These are phyloP conservation scores for Eucalyptus marginata DNA, from an alignment of 345 rosid species.

Conservation along the genomic window DNA sequence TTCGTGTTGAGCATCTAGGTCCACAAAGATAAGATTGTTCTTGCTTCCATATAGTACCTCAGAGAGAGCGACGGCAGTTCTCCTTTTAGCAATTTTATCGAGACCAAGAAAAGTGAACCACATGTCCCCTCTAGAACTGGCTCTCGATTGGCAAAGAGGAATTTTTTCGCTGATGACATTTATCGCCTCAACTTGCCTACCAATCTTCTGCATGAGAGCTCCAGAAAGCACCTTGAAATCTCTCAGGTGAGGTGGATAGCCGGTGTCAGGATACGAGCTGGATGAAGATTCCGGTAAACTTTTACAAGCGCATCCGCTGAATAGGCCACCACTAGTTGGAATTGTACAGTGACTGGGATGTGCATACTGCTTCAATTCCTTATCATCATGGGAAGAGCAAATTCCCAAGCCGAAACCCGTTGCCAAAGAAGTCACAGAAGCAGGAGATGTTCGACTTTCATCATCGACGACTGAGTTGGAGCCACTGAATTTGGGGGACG, in stretches of 20 bases:
- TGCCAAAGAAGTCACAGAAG: slow-evolving; percentile 35
- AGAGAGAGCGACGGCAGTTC: slow-evolving; percentile 46
- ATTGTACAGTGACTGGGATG: slow-evolving; percentile 4
- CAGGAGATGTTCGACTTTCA: slow-evolving; percentile 26
- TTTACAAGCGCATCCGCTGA: neutral
- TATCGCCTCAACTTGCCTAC: slow-evolving; percentile 62
- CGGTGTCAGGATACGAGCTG: slow-evolving; percentile 17
- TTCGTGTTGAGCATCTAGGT: slow-evolving; percentile 27
- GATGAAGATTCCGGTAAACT: slow-evolving; percentile 20
- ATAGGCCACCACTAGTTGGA: slow-evolving; percentile 3
- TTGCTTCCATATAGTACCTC: slow-evolving; percentile 37
- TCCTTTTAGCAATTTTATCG: slow-evolving; percentile 38
- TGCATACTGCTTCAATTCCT: slow-evolving; percentile 3
- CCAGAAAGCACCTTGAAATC: slow-evolving; percentile 37
- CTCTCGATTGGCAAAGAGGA: slow-evolving; percentile 1
- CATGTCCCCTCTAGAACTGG: slow-evolving; percentile 31
- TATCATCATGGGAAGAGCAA: slow-evolving; percentile 14
- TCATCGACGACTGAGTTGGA: slow-evolving; percentile 30
- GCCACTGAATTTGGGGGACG: slow-evolving; percentile 16
- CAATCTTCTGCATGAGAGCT: slow-evolving; percentile 34
- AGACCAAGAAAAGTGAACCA: slow-evolving; percentile 64
- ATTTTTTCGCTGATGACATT: slow-evolving; percentile 24
- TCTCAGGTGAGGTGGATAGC: slow-evolving; percentile 3
- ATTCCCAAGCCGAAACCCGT: slow-evolving; percentile 47
- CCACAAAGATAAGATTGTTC: slow-evolving; percentile 38